These are phyloP conservation scores for Gliomastix tumulicola DNA, from an alignment of 2,329 filamentous ascomycete genomes.

Conservation along the genomic window DNA sequence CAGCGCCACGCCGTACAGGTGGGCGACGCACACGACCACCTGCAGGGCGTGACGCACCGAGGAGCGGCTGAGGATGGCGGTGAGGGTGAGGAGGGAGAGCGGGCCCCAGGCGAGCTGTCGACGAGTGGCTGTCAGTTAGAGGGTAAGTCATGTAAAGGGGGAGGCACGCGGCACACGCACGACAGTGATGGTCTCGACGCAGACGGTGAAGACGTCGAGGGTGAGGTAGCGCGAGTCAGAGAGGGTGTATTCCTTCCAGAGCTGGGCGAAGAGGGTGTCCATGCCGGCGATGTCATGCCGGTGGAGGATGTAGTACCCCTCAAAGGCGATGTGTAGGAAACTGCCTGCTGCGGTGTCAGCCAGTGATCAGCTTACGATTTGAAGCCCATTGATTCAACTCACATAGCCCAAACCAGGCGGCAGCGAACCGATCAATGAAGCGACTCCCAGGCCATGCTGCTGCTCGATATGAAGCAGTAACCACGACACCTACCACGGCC, in stretches of 20 bases:
- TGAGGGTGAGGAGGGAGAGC: slow-evolving; percentile 42
- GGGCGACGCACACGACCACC: slow-evolving; percentile 41
- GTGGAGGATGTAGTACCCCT: slow-evolving; percentile 75
- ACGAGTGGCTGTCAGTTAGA: neutral
- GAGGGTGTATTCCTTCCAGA: slow-evolving; percentile 89
- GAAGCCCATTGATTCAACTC: slow-evolving; percentile 14
- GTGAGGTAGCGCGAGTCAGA: slow-evolving; percentile 85
- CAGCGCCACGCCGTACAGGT: slow-evolving; percentile 54
- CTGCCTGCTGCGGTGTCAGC: slow-evolving; percentile 35
- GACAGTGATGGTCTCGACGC: slow-evolving; percentile 76
- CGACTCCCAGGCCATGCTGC: slow-evolving; percentile 11
- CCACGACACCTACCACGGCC: slow-evolving; percentile 23
- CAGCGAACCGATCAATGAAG: slow-evolving; percentile 29
- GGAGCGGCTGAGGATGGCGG: slow-evolving; percentile 33
- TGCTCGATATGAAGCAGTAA: slow-evolving; percentile 21
- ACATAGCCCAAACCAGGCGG: slow-evolving; percentile 52
- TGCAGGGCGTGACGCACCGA: slow-evolving; percentile 44
- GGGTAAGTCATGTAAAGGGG: neutral
- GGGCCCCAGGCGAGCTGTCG: slow-evolving; percentile 49
- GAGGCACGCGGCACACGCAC: slow-evolving; percentile 38
- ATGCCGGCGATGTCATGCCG: slow-evolving; percentile 57
- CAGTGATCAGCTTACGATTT: neutral
- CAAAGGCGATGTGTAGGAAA: slow-evolving; percentile 73
- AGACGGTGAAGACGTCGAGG: slow-evolving; percentile 76
- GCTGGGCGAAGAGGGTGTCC: slow-evolving; percentile 70